phyloP scores from a whole-genome alignment of 768 basidiomycete genomes.

The Boletus sp. region DNA sequence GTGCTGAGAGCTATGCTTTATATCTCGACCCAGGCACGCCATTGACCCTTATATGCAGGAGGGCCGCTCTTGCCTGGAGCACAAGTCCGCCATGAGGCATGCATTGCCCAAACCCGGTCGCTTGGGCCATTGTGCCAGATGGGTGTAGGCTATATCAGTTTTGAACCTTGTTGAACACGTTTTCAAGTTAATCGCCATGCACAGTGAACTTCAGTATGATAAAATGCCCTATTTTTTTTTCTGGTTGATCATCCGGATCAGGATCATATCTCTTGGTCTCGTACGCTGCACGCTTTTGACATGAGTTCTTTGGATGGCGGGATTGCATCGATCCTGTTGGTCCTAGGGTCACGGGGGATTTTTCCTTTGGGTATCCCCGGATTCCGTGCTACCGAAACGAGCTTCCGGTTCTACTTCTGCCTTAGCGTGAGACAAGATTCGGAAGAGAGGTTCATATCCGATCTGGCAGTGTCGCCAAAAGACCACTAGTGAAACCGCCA shows the following conservation, averaged over 20 bases:
- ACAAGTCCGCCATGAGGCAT: conserved; percentile 5
- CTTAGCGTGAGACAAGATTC: not conserved
- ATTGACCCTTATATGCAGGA: conserved; percentile 7
- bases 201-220: not conserved
- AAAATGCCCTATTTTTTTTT: not conserved
- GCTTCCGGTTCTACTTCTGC: no score
- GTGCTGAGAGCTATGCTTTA: conserved; percentile 8
- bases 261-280: not conserved
- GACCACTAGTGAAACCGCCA: not conserved
- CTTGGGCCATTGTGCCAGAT: conserved; percentile 16
- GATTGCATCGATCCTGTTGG: not conserved
- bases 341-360: not conserved
- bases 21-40: conserved; percentile 18
- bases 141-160: not conserved
- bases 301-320: not conserved
- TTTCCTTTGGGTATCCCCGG: conserved; percentile 14
- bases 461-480: no score
- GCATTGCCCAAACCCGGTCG: conserved; percentile 12
- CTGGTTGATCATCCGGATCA: conserved; percentile 2
- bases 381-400: conserved; percentile 9
- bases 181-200: conserved; percentile 3
- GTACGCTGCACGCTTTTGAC: conserved; percentile 4
- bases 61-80: not conserved
- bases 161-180: conserved; percentile 18
- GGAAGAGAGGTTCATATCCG: not conserved